Evolutionary conservation across 176 grass and related monocot genomes (phyloP).

Genomic region (Rhynchospora tenuis): DNA sequence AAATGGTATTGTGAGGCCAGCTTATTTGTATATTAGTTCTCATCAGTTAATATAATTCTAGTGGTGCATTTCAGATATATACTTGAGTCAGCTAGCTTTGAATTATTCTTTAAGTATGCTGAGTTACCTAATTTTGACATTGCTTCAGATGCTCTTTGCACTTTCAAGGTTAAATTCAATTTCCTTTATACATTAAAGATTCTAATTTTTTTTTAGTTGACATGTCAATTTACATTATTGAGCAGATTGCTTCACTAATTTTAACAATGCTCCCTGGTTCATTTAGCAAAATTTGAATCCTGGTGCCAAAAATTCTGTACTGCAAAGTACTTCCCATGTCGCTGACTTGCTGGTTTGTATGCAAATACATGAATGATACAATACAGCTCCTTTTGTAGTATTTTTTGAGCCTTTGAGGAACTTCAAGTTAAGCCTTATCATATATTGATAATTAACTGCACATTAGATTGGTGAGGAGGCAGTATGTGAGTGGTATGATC

Average conservation of each 20-base stretch:
- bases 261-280: not conserved
- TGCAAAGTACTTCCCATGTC: not conserved
- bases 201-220: not conserved
- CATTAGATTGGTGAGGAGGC: not conserved
- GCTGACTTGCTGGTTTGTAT: not conserved
- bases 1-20: not conserved
- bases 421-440: not conserved
- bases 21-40: not conserved
- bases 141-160: conserved; percentile 97
- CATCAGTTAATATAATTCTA: conserved; percentile 57
- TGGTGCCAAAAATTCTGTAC: not conserved
- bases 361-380: not conserved
- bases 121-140: conserved; percentile 99
- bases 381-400: not conserved
- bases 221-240: not conserved
- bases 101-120: conserved; percentile 96
- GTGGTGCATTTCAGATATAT: conserved; percentile 99
- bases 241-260: not conserved
- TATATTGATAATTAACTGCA: not conserved
- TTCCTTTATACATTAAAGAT: not conserved
- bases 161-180: conserved; percentile 79
- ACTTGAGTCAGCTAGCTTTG: conserved; percentile 91
- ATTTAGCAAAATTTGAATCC: not conserved
- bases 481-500: not conserved
- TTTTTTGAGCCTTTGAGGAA: not conserved